Conservation (phyloP, 352 stramenopile genomes). For the Pythium periplocum region DNA sequence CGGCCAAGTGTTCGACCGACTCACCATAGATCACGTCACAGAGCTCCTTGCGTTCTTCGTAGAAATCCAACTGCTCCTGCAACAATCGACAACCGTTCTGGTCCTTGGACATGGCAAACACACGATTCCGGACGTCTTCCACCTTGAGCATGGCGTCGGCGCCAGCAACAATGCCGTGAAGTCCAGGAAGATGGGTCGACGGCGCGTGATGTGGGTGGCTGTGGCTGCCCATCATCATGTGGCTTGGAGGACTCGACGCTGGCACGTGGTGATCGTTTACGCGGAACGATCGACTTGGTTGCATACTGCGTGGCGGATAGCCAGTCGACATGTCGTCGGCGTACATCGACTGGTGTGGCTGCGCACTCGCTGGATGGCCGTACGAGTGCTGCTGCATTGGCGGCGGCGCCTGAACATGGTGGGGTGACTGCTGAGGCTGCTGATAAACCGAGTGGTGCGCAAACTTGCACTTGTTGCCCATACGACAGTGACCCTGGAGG, state of each 20-base stretch:
- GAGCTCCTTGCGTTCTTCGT: constrained; percentile 87
- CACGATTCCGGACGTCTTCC: constrained; percentile 70
- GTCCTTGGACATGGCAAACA: constrained; percentile 91
- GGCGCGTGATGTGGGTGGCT: too few species aligned
- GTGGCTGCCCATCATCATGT: too few species aligned
- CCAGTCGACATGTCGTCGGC: too few species aligned
- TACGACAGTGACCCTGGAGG: constrained; percentile 76
- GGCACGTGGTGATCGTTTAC: neutral
- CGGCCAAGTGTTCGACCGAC: constrained; percentile 93
- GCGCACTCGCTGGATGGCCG: neutral
- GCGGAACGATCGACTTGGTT: constrained; percentile 4
- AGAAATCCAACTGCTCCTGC: constrained; percentile 93
- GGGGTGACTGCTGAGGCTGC: constrained; percentile 10
- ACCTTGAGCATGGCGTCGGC: constrained; percentile 33
- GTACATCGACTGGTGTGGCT: constrained; percentile 7
- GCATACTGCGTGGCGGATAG: neutral
- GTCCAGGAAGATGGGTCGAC: too few species aligned
- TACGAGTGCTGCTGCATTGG: constrained; percentile 2
- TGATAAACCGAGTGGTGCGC: constrained; percentile 39
- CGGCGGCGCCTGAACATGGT: constrained; percentile 1
- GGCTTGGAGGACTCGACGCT: too few species aligned
- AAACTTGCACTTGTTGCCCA: constrained; percentile 86
- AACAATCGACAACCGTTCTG: constrained; percentile 97
- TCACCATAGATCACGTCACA: constrained; percentile 96
- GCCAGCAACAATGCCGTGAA: neutral